phyloP scores from a whole-genome alignment of 768 basidiomycete species.

The Psilocybe subaeruginosa region DNA sequence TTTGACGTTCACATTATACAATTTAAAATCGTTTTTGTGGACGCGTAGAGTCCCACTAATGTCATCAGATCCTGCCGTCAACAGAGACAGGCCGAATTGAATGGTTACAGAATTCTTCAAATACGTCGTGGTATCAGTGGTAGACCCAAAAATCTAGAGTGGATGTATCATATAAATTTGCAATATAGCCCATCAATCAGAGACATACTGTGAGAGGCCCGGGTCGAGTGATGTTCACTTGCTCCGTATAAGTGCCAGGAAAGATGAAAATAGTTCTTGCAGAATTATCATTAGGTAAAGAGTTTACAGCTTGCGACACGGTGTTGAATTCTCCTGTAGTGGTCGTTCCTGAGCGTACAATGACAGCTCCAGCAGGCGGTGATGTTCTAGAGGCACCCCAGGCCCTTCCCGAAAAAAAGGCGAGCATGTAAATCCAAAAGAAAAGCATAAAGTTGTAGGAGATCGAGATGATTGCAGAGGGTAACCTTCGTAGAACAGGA shows the following conservation, averaged over 20 bases:
- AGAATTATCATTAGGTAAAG: conserved; percentile 41
- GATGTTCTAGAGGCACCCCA: conserved; percentile 26
- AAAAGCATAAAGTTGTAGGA: neutral
- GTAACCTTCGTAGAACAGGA: neutral
- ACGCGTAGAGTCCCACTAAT: conserved; percentile 50
- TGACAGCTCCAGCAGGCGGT: conserved; percentile 42
- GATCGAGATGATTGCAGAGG: neutral
- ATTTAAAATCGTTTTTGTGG: conserved; percentile 47
- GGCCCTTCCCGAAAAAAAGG: neutral
- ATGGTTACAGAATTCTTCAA: conserved; percentile 42
- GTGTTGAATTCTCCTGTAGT: conserved; percentile 40
- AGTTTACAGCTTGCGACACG: conserved; percentile 38
- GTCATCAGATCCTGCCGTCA: conserved; percentile 45
- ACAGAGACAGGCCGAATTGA: conserved; percentile 36
- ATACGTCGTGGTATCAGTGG: conserved; percentile 40
- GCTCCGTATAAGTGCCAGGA: conserved; percentile 47
- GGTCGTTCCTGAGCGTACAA: conserved; percentile 41
- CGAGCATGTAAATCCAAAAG: neutral
- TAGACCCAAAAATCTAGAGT: conserved; percentile 46
- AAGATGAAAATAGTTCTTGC: conserved; percentile 44
- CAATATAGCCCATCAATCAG: too few species aligned
- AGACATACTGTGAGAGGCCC: conserved; percentile 42
- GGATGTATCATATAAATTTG: neutral
- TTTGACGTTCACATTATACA: conserved; percentile 55
- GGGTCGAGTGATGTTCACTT: conserved; percentile 45